Evolutionary conservation across 2,329 filamentous ascomycete genomes (phyloP).

Genomic region (Scytalidium lignicola): DNA sequence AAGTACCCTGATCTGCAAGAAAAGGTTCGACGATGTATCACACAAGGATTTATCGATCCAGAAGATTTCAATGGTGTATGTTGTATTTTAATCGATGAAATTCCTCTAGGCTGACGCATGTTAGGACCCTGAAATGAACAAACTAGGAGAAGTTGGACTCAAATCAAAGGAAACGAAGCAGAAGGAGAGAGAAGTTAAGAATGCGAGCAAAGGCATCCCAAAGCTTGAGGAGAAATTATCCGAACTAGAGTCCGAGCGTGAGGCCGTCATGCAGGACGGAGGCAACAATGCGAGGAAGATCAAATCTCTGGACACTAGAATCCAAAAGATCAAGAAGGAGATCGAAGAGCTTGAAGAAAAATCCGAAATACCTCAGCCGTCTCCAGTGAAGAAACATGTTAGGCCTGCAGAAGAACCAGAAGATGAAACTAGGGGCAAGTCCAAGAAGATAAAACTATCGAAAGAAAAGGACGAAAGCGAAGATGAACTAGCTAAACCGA

Average conservation of each 20-base stretch:
- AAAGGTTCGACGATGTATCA: slow-evolving; percentile 68
- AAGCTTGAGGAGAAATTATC: slow-evolving; percentile 13
- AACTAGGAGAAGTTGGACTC: slow-evolving; percentile 23
- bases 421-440: neutral
- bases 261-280: slow-evolving; percentile 1
- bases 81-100: neutral
- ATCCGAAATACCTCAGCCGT: slow-evolving; percentile 38
- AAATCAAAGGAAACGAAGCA: slow-evolving; percentile 17
- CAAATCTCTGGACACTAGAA: neutral
- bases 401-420: neutral
- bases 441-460: neutral
- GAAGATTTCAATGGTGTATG: slow-evolving; percentile 83
- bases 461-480: neutral
- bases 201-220: slow-evolving; percentile 5
- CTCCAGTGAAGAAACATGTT: neutral
- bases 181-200: slow-evolving; percentile 13
- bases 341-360: neutral
- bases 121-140: slow-evolving; percentile 30
- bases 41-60: slow-evolving; percentile 74
- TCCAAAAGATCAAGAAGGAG: slow-evolving; percentile 2
- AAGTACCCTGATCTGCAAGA: slow-evolving; percentile 57
- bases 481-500: neutral
- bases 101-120: neutral
- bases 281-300: slow-evolving; percentile 1
- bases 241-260: slow-evolving; percentile 7